Percentiles rank a stretch among this genome's conserved stretches.
phyloP scores from a whole-genome alignment of 176 grass and related monocot genomes.

The Rhynchospora pubera region DNA sequence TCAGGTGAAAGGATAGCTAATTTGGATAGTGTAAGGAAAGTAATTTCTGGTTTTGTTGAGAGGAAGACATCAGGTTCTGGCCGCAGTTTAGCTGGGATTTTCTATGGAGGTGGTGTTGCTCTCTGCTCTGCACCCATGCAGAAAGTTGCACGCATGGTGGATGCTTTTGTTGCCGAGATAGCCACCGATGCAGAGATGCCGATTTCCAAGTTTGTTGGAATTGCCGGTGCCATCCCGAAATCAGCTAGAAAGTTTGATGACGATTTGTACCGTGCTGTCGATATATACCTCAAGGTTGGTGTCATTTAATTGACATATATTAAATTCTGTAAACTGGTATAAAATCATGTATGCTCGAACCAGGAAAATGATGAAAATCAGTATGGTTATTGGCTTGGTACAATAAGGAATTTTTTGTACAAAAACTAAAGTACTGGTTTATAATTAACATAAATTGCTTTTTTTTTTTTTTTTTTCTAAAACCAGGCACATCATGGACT shows the following conservation, averaged over 20 bases:
- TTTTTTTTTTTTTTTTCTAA: too few relatives aligned
- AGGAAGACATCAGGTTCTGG: background rate
- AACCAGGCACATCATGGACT: constrained; percentile 43
- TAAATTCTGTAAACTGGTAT: background rate
- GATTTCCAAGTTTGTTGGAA: constrained; percentile 54
- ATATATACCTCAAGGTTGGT: constrained; percentile 63
- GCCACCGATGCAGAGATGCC: constrained; percentile 53
- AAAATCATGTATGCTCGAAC: background rate
- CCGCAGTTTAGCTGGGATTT: background rate
- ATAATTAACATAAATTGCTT: background rate
- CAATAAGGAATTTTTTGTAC: background rate
- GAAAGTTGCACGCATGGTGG: constrained; percentile 49
- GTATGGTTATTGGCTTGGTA: background rate
- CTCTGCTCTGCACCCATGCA: constrained; percentile 27
- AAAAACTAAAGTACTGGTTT: background rate
- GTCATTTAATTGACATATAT: background rate
- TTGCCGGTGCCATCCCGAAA: constrained; percentile 56
- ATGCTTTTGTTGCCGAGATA: constrained; percentile 63
- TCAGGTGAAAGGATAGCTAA: constrained; percentile 31
- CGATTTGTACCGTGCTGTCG: constrained; percentile 32
- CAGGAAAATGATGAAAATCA: background rate
- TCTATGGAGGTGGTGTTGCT: constrained; percentile 6
- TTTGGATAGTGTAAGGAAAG: constrained; percentile 48
- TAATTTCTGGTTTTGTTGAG: constrained; percentile 54
- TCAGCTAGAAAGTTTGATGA: constrained; percentile 50